A percentile compares a stretch with the other conserved stretches of the same genome.
Conservation (phyloP, 345 rosid species). For the Adansonia digitata region DNA sequence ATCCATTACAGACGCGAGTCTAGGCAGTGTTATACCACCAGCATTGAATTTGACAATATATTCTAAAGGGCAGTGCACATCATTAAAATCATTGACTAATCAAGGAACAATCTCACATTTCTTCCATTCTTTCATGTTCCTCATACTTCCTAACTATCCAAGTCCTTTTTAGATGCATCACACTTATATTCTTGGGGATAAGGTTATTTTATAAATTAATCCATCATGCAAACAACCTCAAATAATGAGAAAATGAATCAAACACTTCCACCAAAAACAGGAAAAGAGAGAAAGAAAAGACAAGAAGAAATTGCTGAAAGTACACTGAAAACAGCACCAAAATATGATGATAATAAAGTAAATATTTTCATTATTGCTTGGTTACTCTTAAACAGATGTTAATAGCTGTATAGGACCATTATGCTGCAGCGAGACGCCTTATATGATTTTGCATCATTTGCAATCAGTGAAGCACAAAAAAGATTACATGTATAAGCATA, state of each 20-base stretch:
- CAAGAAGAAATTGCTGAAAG: neutral
- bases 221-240: neutral
- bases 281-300: neutral
- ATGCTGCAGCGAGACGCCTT: neutral
- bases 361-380: neutral
- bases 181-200: neutral
- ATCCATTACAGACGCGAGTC: neutral
- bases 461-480: neutral
- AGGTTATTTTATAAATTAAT: neutral
- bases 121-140: neutral
- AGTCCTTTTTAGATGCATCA: conserved; percentile 1
- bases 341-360: neutral
- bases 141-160: neutral
- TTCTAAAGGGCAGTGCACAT: neutral
- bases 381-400: neutral
- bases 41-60: neutral
- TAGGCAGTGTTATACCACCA: neutral
- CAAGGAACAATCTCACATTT: neutral
- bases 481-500: neutral
- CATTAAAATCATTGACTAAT: neutral
- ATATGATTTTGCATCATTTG: neutral
- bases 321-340: neutral
- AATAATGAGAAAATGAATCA: neutral
- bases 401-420: neutral
- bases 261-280: neutral